A percentile compares a stretch with the other conserved stretches of the same genome.
Conservation (phyloP, 331 rosid genomes). For the Rhamnella rubrinervis region DNA sequence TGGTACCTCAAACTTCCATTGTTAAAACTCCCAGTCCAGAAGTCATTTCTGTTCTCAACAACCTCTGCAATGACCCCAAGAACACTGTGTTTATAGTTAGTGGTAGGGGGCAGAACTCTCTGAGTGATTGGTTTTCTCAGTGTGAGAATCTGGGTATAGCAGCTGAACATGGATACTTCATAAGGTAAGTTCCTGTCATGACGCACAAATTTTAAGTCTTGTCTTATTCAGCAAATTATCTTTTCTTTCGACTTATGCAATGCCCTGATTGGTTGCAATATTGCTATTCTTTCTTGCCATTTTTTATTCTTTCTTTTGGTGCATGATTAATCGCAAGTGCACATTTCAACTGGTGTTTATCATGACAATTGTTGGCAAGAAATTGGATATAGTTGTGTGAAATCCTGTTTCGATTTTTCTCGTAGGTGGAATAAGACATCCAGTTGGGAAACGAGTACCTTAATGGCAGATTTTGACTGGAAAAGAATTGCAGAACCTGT, state of each 20-base stretch:
- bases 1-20: slow-evolving; percentile 53
- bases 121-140: slow-evolving; percentile 60
- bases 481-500: slow-evolving; percentile 67
- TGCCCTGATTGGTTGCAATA: too few relatives aligned
- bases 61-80: slow-evolving; percentile 58
- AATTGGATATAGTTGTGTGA: background rate
- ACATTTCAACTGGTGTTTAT: background rate
- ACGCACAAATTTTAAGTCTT: background rate
- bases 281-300: too few relatives aligned
- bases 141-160: slow-evolving; percentile 83
- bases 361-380: slow-evolving; percentile 1
- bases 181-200: slow-evolving; percentile 42
- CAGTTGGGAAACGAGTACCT: slow-evolving; percentile 54
- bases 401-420: slow-evolving; percentile 4
- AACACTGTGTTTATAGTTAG: slow-evolving; percentile 81
- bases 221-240: background rate
- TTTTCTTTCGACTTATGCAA: background rate
- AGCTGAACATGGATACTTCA: slow-evolving; percentile 82
- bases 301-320: too few relatives aligned
- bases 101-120: slow-evolving; percentile 53
- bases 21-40: slow-evolving; percentile 50
- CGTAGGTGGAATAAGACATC: slow-evolving; percentile 64
- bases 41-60: slow-evolving; percentile 55
- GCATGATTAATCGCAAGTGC: too few relatives aligned
- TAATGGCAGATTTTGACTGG: slow-evolving; percentile 54